Conservation (phyloP, 805 yeast genomes). For the Metschnikowia henanensis region DNA sequence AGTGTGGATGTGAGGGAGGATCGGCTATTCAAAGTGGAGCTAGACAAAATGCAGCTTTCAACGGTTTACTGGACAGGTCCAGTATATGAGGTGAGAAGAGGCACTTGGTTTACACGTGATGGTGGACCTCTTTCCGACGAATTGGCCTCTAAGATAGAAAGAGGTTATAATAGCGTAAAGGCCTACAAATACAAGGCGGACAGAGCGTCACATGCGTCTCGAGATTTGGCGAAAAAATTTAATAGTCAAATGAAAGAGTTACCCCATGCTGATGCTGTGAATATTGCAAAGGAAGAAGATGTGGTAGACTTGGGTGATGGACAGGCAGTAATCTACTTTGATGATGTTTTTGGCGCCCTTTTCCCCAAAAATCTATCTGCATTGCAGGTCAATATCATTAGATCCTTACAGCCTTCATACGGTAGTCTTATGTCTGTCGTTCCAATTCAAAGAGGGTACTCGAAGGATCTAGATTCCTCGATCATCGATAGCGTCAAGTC, state of each 20-base stretch:
- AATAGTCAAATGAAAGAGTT: conserved; percentile 17
- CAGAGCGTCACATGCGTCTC: conserved; percentile 13
- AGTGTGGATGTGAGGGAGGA: conserved; percentile 76
- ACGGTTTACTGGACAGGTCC: conserved; percentile 94
- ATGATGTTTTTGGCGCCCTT: conserved; percentile 45
- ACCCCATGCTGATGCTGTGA: conserved; percentile 13
- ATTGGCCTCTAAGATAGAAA: conserved; percentile 60
- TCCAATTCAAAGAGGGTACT: conserved; percentile 51
- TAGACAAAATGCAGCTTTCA: conserved; percentile 49
- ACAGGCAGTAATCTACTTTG: conserved; percentile 38
- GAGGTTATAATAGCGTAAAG: conserved; percentile 43
- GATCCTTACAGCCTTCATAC: conserved; percentile 35
- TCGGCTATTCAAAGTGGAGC: conserved; percentile 69
- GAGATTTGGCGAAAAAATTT: conserved; percentile 22
- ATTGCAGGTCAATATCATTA: conserved; percentile 36
- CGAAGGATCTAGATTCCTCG: conserved; percentile 31
- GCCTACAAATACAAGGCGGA: conserved; percentile 17
- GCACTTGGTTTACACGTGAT: conserved; percentile 73
- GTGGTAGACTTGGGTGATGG: conserved; percentile 33
- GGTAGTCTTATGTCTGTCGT: conserved; percentile 47
- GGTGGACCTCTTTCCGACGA: conserved; percentile 53
- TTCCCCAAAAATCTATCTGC: conserved; percentile 44
- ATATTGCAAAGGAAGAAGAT: conserved; percentile 28
- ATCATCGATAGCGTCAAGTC: conserved; percentile 33
- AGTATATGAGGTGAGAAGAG: conserved; percentile 75